Evolutionary conservation across 2,329 filamentous ascomycete species (phyloP).

Genomic region (Leptographium procerum): DNA sequence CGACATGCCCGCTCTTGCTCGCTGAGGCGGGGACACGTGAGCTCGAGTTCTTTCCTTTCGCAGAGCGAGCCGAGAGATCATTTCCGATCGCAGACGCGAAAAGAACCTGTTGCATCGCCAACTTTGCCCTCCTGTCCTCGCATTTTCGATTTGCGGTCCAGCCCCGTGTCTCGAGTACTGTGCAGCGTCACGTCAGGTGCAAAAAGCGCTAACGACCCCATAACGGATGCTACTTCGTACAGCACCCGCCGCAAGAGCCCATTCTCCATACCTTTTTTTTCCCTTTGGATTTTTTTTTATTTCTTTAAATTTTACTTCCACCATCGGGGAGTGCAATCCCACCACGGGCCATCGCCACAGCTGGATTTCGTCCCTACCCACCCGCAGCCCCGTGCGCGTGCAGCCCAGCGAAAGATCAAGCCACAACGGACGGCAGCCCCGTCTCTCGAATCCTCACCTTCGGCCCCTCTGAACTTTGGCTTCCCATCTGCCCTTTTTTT

Average conservation of each 20-base stretch:
- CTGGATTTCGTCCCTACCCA: background rate
- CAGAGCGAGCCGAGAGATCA: no score
- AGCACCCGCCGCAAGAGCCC: background rate
- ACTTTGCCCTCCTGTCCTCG: background rate
- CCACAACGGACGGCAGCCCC: slow-evolving; percentile 1
- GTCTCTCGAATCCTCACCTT: background rate
- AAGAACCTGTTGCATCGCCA: no score
- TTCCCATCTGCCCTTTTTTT: background rate
- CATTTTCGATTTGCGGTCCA: background rate
- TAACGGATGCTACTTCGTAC: background rate
- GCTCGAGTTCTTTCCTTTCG: no score
- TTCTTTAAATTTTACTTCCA: background rate
- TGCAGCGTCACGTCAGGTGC: background rate
- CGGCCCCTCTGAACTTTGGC: no score
- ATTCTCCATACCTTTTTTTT: background rate
- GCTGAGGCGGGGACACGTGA: no score
- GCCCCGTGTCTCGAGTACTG: background rate
- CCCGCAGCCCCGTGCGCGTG: slow-evolving; percentile 2
- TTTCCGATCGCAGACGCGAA: no score
- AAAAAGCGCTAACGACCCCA: background rate
- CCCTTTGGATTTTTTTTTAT: no score
- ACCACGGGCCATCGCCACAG: background rate
- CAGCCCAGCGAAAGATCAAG: background rate
- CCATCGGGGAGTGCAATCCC: background rate
- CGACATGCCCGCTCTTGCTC: no score